Evolutionary conservation across 139 green algal genomes (phyloP).

Genomic region (Trebouxia sp.): DNA sequence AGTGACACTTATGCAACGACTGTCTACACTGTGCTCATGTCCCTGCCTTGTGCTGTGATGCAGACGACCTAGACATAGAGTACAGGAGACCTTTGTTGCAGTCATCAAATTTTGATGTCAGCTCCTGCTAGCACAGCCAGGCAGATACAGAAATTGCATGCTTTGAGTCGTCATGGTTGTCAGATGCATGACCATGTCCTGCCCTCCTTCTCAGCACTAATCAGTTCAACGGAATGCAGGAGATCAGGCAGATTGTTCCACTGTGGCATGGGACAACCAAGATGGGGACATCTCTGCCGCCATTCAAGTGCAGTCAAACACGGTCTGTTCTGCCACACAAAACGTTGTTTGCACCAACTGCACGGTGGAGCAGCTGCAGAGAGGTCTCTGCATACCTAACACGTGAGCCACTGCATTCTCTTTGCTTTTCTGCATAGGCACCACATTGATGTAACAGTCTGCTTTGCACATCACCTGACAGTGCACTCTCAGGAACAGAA

Average conservation of each 20-base stretch:
- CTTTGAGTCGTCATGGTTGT: background rate
- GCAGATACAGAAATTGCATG: background rate
- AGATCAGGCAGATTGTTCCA: background rate
- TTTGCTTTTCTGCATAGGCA: background rate
- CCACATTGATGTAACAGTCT: background rate
- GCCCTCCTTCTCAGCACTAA: background rate
- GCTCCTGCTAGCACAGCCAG: background rate
- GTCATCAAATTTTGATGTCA: no score
- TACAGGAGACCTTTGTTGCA: no score
- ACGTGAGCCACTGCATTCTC: background rate
- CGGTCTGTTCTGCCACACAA: background rate
- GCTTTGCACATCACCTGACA: background rate
- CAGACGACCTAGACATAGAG: no score
- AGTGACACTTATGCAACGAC: no score
- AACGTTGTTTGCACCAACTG: background rate
- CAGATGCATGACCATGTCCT: background rate
- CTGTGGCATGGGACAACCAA: background rate
- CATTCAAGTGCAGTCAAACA: background rate
- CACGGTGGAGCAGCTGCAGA: background rate
- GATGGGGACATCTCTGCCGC: background rate
- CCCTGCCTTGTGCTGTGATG: no score
- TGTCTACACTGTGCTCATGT: no score
- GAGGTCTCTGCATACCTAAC: background rate
- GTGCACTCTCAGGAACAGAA: no score
- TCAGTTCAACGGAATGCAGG: background rate